Base-by-base conservation (phyloP, 2,329 filamentous ascomycete species). In the Atkinsonella texensis region DNA sequence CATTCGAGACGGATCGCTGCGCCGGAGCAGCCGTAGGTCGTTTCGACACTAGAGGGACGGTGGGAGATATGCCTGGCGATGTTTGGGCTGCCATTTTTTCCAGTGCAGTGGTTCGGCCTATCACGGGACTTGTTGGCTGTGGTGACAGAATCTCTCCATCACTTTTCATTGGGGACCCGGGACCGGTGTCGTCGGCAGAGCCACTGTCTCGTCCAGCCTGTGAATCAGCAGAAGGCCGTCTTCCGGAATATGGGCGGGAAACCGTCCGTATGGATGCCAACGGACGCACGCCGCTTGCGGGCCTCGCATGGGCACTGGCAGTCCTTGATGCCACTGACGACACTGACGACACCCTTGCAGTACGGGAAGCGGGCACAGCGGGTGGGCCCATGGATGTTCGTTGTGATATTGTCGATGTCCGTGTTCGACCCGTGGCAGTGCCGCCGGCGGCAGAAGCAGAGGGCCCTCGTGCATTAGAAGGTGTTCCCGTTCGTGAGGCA, bases 351-450 rank as follows among this genome's bases (percentile, higher is more conserved):
- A 74, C 71, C 53, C 76, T 69, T 49, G 68, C 65, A 9, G 67
- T 61, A 55, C 71, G 68, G 35, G 72, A 59, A 1, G 69, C 62
- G 3, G 77, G 76, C 7, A 71, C 65, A 1, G 76, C 68, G 9
- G 85, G 81, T 35, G 84, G 83, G 2, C 80, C 83, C 82, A 87
- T 87, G 4, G 83, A 84, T 9, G 77, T 73, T 58, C 83, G 77
- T 39, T 70, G 68, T 31, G 69, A 72, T n/a, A 67, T 67, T n/a
- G 77, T 63, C 40, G 79, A 77, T 40, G 79, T 69, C 46, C 84
- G 77, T 48, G 78, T 63, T 60, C 77, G 84, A 33, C 65, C 59
- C 55, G 67, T 62, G 35, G 65, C 59, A 56, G 67, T 62, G 8
- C 52, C 52, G 9, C 40, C 52, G 35, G 46, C 15, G 5, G 41